Evolutionary conservation across 2,329 filamentous ascomycete genomes (phyloP), one percentile per base, ranked within the genome.

Genomic region (Fusarium torreyae): DNA sequence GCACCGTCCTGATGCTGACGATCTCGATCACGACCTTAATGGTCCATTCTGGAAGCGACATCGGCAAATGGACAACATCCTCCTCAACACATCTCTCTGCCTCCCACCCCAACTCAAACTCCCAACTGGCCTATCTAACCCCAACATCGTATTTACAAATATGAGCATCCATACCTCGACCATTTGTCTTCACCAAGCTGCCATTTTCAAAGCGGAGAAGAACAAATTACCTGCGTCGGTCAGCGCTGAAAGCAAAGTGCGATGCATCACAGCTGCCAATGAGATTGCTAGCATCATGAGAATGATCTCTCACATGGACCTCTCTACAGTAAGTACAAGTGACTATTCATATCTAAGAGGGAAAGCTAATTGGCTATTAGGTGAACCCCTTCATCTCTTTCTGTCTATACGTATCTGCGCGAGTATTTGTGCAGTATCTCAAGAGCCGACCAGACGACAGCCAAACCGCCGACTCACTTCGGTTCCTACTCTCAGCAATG

Each of bases 161-260:
- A 97, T 99, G 94, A 94, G 93, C 76, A 94, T 99, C 33, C 94
- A 98, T 77, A 97, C 96, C 0, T 97, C 94, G 1, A 94, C 94
- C 2, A 98, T 99, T 55, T 98, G 95, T 78, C 84, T 99, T n/a
- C 96, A 99, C 76, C 96, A 99, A 81, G 96, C 95, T 4, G 96
- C 96, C 26, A 98, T 99, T 20, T 98, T 95, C 86, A 98, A 98
- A 78, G 94, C 94, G 0, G 95, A 98, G 74, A 96, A 94, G 81
- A 92, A 97, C 79, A 88, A 89, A 54, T 83, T 98, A 64, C 90
- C 93, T 1, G 83, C 87, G 2, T 90, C 91, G 18, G 91, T 98
- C 46, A 91, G 92, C 68, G 89, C 92, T 2, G 95, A 98, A 77
- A 97, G 94, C 79, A 98, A 97, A 79, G 89, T 96, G 15, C 88